phyloP scores from a whole-genome alignment of 805 yeast genomes.

The Lachancea lanzarotensis region DNA sequence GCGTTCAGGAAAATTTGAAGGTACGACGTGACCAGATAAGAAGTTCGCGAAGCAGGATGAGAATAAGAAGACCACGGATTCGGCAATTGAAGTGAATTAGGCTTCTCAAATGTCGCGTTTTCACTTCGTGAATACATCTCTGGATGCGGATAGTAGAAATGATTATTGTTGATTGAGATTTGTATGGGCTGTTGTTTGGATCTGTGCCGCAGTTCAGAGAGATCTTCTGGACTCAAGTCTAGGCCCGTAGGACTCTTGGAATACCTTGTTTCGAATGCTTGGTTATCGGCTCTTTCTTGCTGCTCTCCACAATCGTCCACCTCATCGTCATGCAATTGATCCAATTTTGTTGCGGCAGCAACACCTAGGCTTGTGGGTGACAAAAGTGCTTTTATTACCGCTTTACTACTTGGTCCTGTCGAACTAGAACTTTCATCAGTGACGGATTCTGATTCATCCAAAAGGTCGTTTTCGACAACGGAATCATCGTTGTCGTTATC shows the following conservation, averaged over 20 bases:
- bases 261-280: neutral
- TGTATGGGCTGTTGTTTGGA: constrained; percentile 19
- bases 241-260: constrained; percentile 1
- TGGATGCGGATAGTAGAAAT: constrained; percentile 16
- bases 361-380: constrained; percentile 29
- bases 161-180: constrained; percentile 26
- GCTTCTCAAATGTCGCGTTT: neutral
- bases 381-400: constrained; percentile 19
- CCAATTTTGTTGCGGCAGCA: constrained; percentile 24
- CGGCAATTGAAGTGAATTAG: constrained; percentile 37
- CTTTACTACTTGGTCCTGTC: constrained; percentile 9
- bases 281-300: neutral
- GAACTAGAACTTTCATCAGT: neutral
- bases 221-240: neutral
- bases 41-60: constrained; percentile 44
- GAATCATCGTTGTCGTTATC: neutral
- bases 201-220: constrained; percentile 14
- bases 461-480: constrained; percentile 5
- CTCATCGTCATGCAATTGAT: constrained; percentile 9
- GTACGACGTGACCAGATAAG: constrained; percentile 56
- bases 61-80: constrained; percentile 52
- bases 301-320: neutral
- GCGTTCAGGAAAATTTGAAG: constrained; percentile 51
- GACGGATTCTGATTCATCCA: constrained; percentile 9
- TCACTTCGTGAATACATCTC: constrained; percentile 18